These are phyloP conservation scores for Puccinia horiana DNA, from an alignment of 1,284 basidiomycete genomes.

Conservation along the genomic window DNA sequence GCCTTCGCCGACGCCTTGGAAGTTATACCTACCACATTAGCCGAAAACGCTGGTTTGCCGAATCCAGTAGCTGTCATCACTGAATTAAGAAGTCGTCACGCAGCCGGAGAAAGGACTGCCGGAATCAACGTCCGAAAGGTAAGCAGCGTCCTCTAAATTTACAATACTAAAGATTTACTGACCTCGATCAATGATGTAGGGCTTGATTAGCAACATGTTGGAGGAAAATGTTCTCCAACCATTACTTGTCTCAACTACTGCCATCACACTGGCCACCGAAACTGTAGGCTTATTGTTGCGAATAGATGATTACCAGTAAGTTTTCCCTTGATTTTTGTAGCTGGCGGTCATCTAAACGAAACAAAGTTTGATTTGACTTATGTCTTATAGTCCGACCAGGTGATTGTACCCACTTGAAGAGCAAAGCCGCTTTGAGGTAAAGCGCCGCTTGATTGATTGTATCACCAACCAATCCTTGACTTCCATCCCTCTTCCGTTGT, in stretches of 20 bases:
- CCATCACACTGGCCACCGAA: slow-evolving; percentile 91
- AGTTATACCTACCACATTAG: slow-evolving; percentile 94
- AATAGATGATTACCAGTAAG: slow-evolving; percentile 80
- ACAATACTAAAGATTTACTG: slow-evolving; percentile 21
- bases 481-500: slow-evolving; percentile 19
- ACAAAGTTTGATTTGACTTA: not conserved
- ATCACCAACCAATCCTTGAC: slow-evolving; percentile 8
- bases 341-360: not conserved
- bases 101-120: slow-evolving; percentile 87
- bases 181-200: slow-evolving; percentile 62
- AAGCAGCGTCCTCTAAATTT: slow-evolving; percentile 53
- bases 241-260: slow-evolving; percentile 89
- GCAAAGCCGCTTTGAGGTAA: not conserved
- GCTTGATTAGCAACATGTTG: slow-evolving; percentile 90
- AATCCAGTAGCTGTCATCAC: slow-evolving; percentile 99
- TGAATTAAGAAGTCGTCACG: slow-evolving; percentile 93
- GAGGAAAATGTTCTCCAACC: slow-evolving; percentile 98
- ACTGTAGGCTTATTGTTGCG: slow-evolving; percentile 94
- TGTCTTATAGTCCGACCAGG: slow-evolving; percentile 29
- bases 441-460: not conserved
- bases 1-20: slow-evolving; percentile 97
- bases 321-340: slow-evolving; percentile 51
- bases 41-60: slow-evolving; percentile 89
- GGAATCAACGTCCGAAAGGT: slow-evolving; percentile 98
- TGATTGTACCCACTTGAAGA: not conserved